Percentiles rank a stretch among this genome's conserved stretches.
phyloP scores from a whole-genome alignment of 495 filamentous ascomycete genomes.

The Aspergillus conjunctus region DNA sequence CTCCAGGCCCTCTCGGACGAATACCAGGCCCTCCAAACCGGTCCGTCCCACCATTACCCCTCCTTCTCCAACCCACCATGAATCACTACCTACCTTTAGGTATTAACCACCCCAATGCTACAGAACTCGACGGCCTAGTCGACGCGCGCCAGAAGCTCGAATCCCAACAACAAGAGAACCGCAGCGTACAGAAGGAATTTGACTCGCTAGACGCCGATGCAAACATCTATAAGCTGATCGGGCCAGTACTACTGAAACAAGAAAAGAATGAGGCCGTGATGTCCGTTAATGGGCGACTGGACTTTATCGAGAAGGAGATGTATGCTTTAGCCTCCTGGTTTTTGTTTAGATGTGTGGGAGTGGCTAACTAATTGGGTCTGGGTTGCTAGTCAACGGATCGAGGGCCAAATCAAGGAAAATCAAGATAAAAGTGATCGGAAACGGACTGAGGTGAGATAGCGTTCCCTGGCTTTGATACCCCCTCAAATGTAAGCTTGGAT shows the following conservation, averaged over 20 bases:
- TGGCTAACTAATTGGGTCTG: conserved; percentile 4
- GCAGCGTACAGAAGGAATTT: conserved; percentile 91
- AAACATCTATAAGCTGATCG: conserved; percentile 92
- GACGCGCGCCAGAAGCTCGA: conserved; percentile 90
- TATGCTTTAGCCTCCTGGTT: conserved; percentile 40
- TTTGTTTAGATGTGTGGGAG: too few species aligned
- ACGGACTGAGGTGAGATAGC: conserved; percentile 62
- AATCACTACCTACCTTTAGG: not conserved
- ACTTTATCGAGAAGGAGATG: conserved; percentile 96
- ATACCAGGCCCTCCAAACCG: conserved; percentile 82
- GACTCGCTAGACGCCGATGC: conserved; percentile 71
- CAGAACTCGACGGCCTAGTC: conserved; percentile 77
- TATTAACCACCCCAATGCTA: not conserved
- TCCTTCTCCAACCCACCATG: not conserved
- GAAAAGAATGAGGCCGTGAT: conserved; percentile 83
- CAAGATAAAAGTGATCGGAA: conserved; percentile 82
- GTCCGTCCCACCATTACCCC: conserved; percentile 41
- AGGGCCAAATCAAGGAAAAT: conserved; percentile 75
- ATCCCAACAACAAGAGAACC: conserved; percentile 90
- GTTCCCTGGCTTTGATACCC: not conserved
- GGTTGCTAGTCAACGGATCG: conserved; percentile 70
- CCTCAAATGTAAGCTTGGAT: not conserved
- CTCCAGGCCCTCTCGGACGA: conserved; percentile 85
- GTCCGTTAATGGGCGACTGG: conserved; percentile 85
- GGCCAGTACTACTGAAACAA: conserved; percentile 92